These are phyloP conservation scores for Aspergillus sergii DNA, from an alignment of 2,329 filamentous ascomycete species.

Conservation along the genomic window DNA sequence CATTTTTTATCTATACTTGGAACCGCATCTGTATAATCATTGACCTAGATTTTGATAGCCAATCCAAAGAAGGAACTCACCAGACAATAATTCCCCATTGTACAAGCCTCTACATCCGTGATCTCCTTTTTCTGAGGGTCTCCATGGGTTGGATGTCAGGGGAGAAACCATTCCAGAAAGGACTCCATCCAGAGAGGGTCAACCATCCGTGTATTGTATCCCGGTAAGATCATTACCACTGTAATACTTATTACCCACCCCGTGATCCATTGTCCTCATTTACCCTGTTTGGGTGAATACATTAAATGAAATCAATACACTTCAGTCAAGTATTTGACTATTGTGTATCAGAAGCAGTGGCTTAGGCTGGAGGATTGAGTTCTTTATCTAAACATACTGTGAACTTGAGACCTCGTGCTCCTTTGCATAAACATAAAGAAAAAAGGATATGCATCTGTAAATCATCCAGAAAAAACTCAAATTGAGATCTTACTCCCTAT, in stretches of 20 bases:
- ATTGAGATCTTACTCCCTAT: not conserved
- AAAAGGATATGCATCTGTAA: not conserved
- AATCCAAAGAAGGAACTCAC: not conserved
- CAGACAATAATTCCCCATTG: not conserved
- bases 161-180: not conserved
- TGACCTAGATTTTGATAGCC: not conserved
- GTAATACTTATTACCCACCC: not conserved
- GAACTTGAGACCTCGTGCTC: not conserved
- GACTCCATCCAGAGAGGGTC: not conserved
- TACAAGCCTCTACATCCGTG: not conserved
- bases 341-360: not conserved
- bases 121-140: not conserved
- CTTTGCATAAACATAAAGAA: not conserved
- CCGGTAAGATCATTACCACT: constrained; percentile 1
- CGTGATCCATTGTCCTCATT: not conserved
- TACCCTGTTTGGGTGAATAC: not conserved
- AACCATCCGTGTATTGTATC: not conserved
- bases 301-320: not conserved
- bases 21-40: not conserved
- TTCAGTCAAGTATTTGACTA: not conserved
- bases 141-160: not conserved
- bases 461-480: not conserved
- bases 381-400: not conserved
- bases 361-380: not conserved
- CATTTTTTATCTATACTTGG: constrained; percentile 4